Evolutionary conservation across 2,329 filamentous ascomycete genomes (phyloP), one percentile per base, ranked within the genome.

Genomic region (Balansia obtecta): DNA sequence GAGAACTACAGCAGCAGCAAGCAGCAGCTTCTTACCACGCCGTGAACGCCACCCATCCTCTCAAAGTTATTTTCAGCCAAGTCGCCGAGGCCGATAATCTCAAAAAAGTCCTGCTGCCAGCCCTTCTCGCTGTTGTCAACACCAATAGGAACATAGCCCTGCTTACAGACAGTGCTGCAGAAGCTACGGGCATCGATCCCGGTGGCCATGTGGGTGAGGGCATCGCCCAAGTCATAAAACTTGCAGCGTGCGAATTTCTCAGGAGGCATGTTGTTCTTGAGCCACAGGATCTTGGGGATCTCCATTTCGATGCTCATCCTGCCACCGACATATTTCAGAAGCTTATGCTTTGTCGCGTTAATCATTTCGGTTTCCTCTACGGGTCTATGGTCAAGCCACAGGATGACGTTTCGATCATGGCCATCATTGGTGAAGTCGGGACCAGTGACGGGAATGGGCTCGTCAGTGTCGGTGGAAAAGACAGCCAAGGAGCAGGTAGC

Each of bases 291-390:
- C 71, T 98, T 98, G 56, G 93, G 93, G 50, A 98, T 94, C 68
- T 98, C 93, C 93, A 98, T 98, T 74, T 98, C 93, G 57, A 96
- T 91, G 65, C 88, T 95, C 93, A 98, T 98, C 65, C 86, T 91
- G 55, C 93, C 93, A 58, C 93, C 93, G 16, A 98, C 93, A 64
- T 98, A 98, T 62, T 89, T 86, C 52, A 98, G 80, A 49, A 98
- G 75, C 67, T 94, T 93, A 73, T 98, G 93, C 49, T 83, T 77
- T 2, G 93, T 97, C 50, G 82, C 81, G 67, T 98, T 98, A 72
- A 98, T 95, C 70, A 87, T 86, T 55, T 87, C 83, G 0, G 91
- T 94, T 75, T 98, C 93, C 53, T 87, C 80, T 13, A 93, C 80
- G 1, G 93, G 88, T 39, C 93, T 82, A 68, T 98, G 93, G 68